Base-by-base conservation (phyloP, 192 early-diverging fungal species). In the Irineochytrium annulatum region DNA sequence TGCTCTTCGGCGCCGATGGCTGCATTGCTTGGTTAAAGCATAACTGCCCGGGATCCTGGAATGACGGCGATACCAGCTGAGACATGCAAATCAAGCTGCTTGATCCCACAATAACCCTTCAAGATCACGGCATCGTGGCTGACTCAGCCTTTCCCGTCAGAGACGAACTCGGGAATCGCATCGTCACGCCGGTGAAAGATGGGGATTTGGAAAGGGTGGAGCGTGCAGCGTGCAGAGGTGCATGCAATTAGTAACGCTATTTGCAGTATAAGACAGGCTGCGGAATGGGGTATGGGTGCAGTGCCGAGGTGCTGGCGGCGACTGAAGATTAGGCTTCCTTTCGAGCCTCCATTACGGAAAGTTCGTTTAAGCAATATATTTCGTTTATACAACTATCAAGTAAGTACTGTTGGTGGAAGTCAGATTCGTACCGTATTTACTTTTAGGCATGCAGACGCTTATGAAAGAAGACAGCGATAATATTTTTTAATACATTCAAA, bases 261-360 rank as follows among this genome's bases (percentile, higher is more conserved):
- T 27, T 45, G 41, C 24, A 44, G 39, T 1, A 44, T 46, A 4
- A n/a, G 62, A 13, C 62, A 63, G 27, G 62, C 54, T 3, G 62
- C 62, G 17, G 62, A 63, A 33, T 63, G 62, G 62, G 62, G 62
- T 3, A 63, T 63, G 62, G 62, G 62, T 11, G 34, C 62, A 30
- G 49, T 52, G 33, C 33, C 34, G 29, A 52, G 34, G 20, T 30
- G 30, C 0, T 62, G 34, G 20, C 45, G 48, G 20, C 45, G 48
- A 32, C 49, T 61, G 2, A 45, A 34, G n/a, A 17, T 51, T 32
- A n/a, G 19, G 19, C 49, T 62, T 3, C 60, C 60, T 0, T 62
- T 27, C 29, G 17, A 62, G 2, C 60, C 1, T 2, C 1, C n/a
- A 1, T 19, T 17, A 6, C 1, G 60, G 8, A 19, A 16, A 16